A percentile compares a stretch with the other conserved stretches of the same genome.
Evolutionary conservation across 495 filamentous ascomycete species (phyloP).

Genomic region (Xylaria bambusicola): DNA sequence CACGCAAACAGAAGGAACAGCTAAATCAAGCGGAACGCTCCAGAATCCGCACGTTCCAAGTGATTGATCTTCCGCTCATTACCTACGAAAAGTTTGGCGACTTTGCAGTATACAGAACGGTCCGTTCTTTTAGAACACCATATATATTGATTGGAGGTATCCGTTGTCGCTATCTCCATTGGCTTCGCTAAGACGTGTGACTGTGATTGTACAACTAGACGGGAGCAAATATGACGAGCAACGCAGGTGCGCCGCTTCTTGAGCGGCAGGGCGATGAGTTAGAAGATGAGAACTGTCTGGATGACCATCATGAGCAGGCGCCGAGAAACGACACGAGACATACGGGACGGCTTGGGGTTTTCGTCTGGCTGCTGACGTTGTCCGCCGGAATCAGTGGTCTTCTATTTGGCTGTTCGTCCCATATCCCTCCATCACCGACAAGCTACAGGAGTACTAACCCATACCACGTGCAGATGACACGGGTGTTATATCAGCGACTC

Average conservation of each 20-base stretch:
- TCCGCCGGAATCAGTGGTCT: conserved; percentile 83
- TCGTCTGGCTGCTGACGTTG: conserved; percentile 75
- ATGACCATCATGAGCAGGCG: conserved; percentile 20
- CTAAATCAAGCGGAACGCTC: no score
- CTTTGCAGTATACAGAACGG: no score
- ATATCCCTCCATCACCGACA: background rate
- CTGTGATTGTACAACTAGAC: background rate
- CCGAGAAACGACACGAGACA: conserved; percentile 18
- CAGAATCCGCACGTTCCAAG: no score
- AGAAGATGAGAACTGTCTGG: conserved; percentile 28
- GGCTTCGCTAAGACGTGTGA: background rate
- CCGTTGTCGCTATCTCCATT: no score
- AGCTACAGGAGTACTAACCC: background rate
- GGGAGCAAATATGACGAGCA: conserved; percentile 17
- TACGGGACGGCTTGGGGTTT: conserved; percentile 37
- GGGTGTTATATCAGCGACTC: conserved; percentile 85
- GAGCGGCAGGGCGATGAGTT: conserved; percentile 29
- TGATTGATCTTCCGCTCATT: no score
- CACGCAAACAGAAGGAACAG: no score
- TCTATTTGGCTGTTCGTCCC: conserved; percentile 84
- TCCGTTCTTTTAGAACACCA: no score
- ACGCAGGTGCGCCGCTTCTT: conserved; percentile 18
- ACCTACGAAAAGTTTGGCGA: no score
- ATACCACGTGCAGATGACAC: conserved; percentile 64
- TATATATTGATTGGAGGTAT: no score